These are phyloP conservation scores for Colletotrichum musicola DNA, from an alignment of 2,329 filamentous ascomycete species.

Conservation along the genomic window DNA sequence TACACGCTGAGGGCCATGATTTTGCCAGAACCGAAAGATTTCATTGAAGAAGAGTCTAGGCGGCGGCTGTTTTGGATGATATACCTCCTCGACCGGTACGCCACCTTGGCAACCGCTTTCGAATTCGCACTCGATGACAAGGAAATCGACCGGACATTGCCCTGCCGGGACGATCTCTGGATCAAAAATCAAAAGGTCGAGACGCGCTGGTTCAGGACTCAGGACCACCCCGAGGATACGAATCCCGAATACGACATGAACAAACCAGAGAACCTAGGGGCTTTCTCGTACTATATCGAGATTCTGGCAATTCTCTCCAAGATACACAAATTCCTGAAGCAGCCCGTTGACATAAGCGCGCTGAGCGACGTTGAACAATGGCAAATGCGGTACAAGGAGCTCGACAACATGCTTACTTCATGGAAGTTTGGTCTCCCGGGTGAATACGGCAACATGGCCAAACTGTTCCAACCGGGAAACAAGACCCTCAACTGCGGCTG, in stretches of 20 bases:
- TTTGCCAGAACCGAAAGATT: conserved; percentile 84
- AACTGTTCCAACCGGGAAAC: conserved; percentile 77
- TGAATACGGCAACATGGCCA: conserved; percentile 87
- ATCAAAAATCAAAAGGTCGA: conserved; percentile 86
- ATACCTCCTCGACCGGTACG: conserved; percentile 89
- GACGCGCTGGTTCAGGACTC: conserved; percentile 81
- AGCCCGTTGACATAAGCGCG: conserved; percentile 88
- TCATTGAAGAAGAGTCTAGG: conserved; percentile 89
- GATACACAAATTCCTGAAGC: conserved; percentile 90
- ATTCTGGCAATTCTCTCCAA: conserved; percentile 88
- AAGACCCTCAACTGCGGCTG: conserved; percentile 84
- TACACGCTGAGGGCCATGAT: conserved; percentile 90
- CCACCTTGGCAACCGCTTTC: conserved; percentile 90
- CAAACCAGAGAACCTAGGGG: conserved; percentile 84
- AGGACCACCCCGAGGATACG: conserved; percentile 56
- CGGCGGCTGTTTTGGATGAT: conserved; percentile 94
- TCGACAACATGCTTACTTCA: conserved; percentile 81
- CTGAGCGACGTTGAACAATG: conserved; percentile 88
- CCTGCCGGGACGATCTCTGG: conserved; percentile 90
- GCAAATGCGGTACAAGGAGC: conserved; percentile 87
- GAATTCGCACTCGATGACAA: conserved; percentile 91
- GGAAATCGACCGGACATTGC: conserved; percentile 88
- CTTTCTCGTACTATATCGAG: conserved; percentile 92
- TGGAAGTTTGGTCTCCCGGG: conserved; percentile 88
- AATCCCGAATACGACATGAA: conserved; percentile 73